Base-by-base conservation (phyloP, 2,329 filamentous ascomycete genomes). In the Pseudocercospora fijiensis region DNA sequence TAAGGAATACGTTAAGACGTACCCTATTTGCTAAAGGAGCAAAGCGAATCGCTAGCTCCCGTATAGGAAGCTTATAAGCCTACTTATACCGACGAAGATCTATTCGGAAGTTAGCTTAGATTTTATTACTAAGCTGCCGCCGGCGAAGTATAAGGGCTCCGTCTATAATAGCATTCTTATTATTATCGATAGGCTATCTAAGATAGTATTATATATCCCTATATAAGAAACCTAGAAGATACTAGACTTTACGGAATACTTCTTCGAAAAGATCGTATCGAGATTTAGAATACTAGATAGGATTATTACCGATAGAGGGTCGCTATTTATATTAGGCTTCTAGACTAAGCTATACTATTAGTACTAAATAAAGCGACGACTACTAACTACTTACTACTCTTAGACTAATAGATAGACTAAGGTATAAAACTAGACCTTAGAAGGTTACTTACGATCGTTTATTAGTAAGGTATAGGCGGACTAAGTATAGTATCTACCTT, bases 101-200 rank as follows among this genome's bases (percentile, higher is more conserved):
- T 63, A 58, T 43, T 41, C 37, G 22, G 43, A 63, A 53, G 16
- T 63, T 43, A 60, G 26, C 13, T n/a, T 65, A 64, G 58, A 65
- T 45, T 60, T 66, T 60, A 57, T 66, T 57, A 62, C 28, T 27
- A 43, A 58, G 16, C 61, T 68, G 45, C 58, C 41, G 28, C 57
- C 30, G 16, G 24, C 16, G 13, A 61, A 58, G 51, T 16, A 51
- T 24, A 37, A 60, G 5, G 27, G 45, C 16, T 8, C n/a, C 24
- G 52, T 60, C 6, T 71, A 65, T 28, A 43, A 72, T 22, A 18
- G 56, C 4, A 68, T 74, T 22, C 63, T 70, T 30, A 62, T 73
- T 30, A 52, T 75, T 18, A 64, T 71, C 8, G 60, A 72, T 47
- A 16, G 67, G 24, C 66, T 71, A 8, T 68, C 65, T 7, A 75